phyloP scores from a whole-genome alignment of 768 basidiomycete genomes.

The Leucocoprinus birnbaumii region DNA sequence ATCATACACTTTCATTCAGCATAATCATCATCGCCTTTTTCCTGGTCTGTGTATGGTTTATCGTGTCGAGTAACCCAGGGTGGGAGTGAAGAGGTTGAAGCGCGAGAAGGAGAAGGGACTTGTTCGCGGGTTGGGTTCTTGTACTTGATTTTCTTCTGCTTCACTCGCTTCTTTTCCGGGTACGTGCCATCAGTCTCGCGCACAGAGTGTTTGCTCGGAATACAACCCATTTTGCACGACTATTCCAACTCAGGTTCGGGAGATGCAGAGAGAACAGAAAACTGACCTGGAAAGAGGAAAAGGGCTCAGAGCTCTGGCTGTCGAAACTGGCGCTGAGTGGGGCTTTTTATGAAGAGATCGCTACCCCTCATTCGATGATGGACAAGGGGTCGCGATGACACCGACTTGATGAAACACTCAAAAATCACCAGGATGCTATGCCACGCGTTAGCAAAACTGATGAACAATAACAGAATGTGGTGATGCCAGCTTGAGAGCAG shows the following conservation, averaged over 20 bases:
- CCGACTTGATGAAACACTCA: not conserved
- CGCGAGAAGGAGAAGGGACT: constrained; percentile 7
- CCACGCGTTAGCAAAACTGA: too few relatives aligned
- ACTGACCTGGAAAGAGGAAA: not conserved
- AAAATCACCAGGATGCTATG: not conserved
- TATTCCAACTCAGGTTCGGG: not conserved
- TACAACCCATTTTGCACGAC: constrained; percentile 35
- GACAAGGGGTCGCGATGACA: constrained; percentile 5
- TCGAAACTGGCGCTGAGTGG: not conserved
- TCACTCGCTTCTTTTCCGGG: not conserved
- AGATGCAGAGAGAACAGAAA: not conserved
- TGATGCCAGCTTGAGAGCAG: not conserved
- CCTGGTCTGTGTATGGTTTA: not conserved
- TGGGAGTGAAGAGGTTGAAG: constrained; percentile 2
- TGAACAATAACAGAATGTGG: too few relatives aligned
- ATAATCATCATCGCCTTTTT: not conserved
- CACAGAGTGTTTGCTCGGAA: constrained; percentile 34
- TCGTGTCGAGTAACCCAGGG: constrained; percentile 8
- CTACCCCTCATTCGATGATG: constrained; percentile 1
- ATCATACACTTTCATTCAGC: not conserved
- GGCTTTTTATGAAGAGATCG: constrained; percentile 1
- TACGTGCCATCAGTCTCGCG: constrained; percentile 4
- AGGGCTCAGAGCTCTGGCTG: not conserved
- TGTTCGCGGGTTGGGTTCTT: constrained; percentile 5
- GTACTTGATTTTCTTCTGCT: constrained; percentile 1